Percentiles rank a stretch among this genome's conserved stretches.
Conservation (phyloP, 495 filamentous ascomycete species). For the Aspergillus egyptiacus region DNA sequence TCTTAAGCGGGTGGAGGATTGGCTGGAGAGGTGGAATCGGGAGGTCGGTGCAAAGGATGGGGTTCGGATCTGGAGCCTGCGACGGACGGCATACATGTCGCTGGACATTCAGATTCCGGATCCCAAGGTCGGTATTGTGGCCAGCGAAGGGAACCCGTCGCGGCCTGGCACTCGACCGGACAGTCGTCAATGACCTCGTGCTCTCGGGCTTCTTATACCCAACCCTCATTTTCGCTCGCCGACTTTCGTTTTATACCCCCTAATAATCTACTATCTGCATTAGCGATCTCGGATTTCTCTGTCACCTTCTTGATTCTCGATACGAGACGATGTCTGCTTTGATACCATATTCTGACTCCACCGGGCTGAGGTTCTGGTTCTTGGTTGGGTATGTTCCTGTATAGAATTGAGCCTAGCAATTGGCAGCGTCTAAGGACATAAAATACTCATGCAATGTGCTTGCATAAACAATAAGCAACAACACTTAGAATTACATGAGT, state of each 20-base stretch:
- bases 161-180: constrained; percentile 36
- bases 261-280: constrained; percentile 12
- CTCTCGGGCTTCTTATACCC: constrained; percentile 8
- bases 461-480: no score
- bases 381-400: background rate
- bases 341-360: constrained; percentile 15
- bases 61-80: constrained; percentile 68
- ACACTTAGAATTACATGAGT: no score
- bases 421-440: no score
- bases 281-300: constrained; percentile 12
- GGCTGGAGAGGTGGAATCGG: constrained; percentile 75
- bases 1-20: constrained; percentile 60
- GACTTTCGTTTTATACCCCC: constrained; percentile 12
- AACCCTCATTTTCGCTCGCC: no score
- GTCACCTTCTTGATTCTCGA: constrained; percentile 5
- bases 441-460: no score
- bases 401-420: no score
- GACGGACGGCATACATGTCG: constrained; percentile 82
- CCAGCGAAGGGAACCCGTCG: constrained; percentile 34
- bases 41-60: constrained; percentile 52
- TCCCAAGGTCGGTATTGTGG: constrained; percentile 57
- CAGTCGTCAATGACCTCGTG: constrained; percentile 22
- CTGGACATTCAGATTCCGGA: constrained; percentile 83
- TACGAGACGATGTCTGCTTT: constrained; percentile 10
- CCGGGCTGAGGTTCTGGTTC: background rate